phyloP scores from a whole-genome alignment of 768 basidiomycete species.

The Leucocoprinus sp. region DNA sequence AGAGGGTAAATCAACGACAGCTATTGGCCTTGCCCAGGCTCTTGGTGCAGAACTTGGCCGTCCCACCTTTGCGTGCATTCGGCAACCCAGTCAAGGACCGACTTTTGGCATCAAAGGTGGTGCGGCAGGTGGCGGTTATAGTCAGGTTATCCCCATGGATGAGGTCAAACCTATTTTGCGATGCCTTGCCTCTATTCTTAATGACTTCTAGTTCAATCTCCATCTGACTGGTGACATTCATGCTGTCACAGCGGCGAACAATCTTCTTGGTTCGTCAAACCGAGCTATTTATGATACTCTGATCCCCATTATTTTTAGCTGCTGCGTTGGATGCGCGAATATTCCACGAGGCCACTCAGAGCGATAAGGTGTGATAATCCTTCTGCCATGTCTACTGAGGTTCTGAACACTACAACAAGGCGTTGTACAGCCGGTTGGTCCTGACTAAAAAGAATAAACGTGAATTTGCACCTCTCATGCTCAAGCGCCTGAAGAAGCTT shows the following conservation, averaged over 20 bases:
- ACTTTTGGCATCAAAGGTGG: slow-evolving; percentile 99
- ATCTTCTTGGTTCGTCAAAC: slow-evolving; percentile 63
- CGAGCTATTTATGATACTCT: not conserved
- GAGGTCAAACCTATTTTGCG: slow-evolving; percentile 48
- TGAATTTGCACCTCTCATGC: slow-evolving; percentile 92
- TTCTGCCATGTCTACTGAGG: not conserved
- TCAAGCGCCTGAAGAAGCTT: slow-evolving; percentile 90
- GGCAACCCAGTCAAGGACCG: slow-evolving; percentile 97
- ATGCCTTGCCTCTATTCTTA: not conserved
- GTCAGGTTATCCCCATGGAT: slow-evolving; percentile 99
- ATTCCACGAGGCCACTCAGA: slow-evolving; percentile 94
- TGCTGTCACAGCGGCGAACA: slow-evolving; percentile 95
- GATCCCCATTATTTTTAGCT: slow-evolving; percentile 36
- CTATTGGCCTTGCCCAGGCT: slow-evolving; percentile 93
- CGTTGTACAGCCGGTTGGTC: slow-evolving; percentile 84
- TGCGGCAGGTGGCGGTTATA: slow-evolving; percentile 96
- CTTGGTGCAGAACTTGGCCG: slow-evolving; percentile 91
- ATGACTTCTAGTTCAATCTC: slow-evolving; percentile 69
- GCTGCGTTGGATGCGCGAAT: slow-evolving; percentile 95
- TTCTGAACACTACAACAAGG: slow-evolving; percentile 27
- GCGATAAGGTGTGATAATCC: slow-evolving; percentile 60
- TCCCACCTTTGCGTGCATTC: slow-evolving; percentile 91
- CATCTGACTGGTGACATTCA: slow-evolving; percentile 97
- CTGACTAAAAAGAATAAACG: slow-evolving; percentile 91
- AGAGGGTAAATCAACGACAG: slow-evolving; percentile 98